Percentiles rank a stretch among this genome's conserved stretches.
These are phyloP conservation scores for Colletotrichum endophyticum DNA, from an alignment of 2,329 filamentous ascomycete genomes.

Conservation along the genomic window DNA sequence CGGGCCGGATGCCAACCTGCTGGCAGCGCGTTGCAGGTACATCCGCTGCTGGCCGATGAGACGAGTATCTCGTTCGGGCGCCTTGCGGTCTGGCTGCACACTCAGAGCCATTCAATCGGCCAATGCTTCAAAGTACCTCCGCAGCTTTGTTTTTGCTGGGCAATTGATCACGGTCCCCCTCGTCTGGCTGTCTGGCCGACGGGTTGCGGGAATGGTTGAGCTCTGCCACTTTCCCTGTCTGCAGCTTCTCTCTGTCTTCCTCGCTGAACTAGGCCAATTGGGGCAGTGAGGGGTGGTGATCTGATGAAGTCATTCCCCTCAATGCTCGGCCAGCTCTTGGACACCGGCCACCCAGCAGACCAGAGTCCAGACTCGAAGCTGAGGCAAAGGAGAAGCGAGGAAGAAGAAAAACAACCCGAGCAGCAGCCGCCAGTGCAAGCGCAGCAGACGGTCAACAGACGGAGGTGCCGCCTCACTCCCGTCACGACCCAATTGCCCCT, in stretches of 20 bases:
- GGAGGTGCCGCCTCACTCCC: background rate
- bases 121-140: background rate
- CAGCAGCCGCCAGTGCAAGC: background rate
- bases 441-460: background rate
- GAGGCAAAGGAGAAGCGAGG: background rate
- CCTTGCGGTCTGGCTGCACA: background rate
- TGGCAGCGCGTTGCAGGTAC: background rate
- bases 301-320: constrained; percentile 14
- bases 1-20: background rate
- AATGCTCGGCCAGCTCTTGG: background rate
- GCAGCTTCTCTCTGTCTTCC: background rate
- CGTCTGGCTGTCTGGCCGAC: background rate
- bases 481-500: background rate
- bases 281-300: background rate
- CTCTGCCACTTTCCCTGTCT: background rate
- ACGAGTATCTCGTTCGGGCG: background rate
- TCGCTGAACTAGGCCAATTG: background rate
- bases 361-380: background rate
- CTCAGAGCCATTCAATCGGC: background rate
- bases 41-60: background rate
- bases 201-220: background rate
- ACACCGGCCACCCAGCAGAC: background rate
- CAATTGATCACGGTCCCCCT: background rate
- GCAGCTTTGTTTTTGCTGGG: background rate
- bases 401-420: background rate